phyloP scores from a whole-genome alignment of 1,284 basidiomycete genomes.

The Phellinidium pouzarii region DNA sequence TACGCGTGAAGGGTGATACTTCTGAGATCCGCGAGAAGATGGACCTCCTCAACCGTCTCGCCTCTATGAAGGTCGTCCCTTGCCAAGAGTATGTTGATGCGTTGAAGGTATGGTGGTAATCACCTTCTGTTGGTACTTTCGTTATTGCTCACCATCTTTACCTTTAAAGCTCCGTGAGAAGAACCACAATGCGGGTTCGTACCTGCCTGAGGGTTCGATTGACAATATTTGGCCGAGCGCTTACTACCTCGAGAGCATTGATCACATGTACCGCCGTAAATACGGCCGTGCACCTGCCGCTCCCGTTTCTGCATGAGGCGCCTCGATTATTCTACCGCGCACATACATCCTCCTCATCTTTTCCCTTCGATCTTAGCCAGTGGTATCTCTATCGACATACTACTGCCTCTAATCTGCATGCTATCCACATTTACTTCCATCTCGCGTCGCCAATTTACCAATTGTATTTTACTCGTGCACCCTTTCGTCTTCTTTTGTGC shows the following conservation, averaged over 20 bases:
- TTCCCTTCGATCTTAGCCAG: background rate
- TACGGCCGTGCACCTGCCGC: constrained; percentile 41
- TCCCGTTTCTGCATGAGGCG: background rate
- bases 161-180: constrained; percentile 77
- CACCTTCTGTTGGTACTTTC: background rate
- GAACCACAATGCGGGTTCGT: constrained; percentile 91
- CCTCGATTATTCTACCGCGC: too few relatives aligned
- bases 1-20: constrained; percentile 83
- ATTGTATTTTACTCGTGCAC: background rate
- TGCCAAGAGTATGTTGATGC: constrained; percentile 81
- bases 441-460: background rate
- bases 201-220: constrained; percentile 79
- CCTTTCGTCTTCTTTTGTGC: background rate
- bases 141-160: background rate
- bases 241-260: constrained; percentile 91
- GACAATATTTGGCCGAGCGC: constrained; percentile 93
- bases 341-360: background rate
- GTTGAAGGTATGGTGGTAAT: constrained; percentile 50
- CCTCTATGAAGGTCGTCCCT: constrained; percentile 85
- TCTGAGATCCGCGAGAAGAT: constrained; percentile 74
- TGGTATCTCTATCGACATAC: background rate
- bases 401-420: background rate
- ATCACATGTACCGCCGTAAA: constrained; percentile 88
- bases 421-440: background rate
- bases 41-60: constrained; percentile 73